These are phyloP conservation scores for Mortierella sp. DNA, from an alignment of 371 early-diverging fungal species.

Conservation along the genomic window DNA sequence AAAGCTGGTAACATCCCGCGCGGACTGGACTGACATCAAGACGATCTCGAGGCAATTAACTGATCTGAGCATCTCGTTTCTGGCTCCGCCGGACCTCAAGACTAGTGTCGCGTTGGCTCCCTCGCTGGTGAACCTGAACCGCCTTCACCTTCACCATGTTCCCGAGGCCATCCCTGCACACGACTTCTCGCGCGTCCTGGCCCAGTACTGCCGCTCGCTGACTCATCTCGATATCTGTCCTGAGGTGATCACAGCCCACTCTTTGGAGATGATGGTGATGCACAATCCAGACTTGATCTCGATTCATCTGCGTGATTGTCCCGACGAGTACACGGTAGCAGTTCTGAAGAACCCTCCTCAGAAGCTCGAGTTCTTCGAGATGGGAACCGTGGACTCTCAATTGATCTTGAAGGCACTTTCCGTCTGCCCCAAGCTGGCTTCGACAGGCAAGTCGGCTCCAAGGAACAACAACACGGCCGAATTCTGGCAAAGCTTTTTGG, in stretches of 20 bases:
- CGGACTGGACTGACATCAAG: conserved; percentile 47
- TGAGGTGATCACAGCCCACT: conserved; percentile 28
- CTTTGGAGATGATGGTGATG: conserved; percentile 26
- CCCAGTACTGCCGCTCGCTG: conserved; percentile 38
- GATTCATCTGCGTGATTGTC: conserved; percentile 46
- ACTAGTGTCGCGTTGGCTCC: conserved; percentile 42
- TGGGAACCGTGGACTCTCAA: conserved; percentile 49
- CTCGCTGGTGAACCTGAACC: conserved; percentile 40
- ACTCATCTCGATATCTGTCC: conserved; percentile 38
- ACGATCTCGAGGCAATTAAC: conserved; percentile 36
- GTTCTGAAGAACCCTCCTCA: conserved; percentile 45
- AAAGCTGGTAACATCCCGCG: conserved; percentile 45
- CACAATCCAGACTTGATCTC: conserved; percentile 38
- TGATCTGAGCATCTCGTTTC: conserved; percentile 50
- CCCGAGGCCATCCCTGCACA: conserved; percentile 35
- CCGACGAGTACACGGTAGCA: conserved; percentile 36
- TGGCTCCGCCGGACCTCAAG: conserved; percentile 48
- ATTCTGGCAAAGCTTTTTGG: conserved; percentile 50
- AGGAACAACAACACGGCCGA: conserved; percentile 47
- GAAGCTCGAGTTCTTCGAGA: conserved; percentile 48
- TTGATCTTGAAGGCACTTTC: conserved; percentile 45
- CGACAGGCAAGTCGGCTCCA: conserved; percentile 48
- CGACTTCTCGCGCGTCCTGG: conserved; percentile 46
- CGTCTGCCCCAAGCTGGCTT: conserved; percentile 47
- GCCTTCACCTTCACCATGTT: conserved; percentile 42